Conservation (phyloP, 306 rosid species). For the Castanea sativa region DNA sequence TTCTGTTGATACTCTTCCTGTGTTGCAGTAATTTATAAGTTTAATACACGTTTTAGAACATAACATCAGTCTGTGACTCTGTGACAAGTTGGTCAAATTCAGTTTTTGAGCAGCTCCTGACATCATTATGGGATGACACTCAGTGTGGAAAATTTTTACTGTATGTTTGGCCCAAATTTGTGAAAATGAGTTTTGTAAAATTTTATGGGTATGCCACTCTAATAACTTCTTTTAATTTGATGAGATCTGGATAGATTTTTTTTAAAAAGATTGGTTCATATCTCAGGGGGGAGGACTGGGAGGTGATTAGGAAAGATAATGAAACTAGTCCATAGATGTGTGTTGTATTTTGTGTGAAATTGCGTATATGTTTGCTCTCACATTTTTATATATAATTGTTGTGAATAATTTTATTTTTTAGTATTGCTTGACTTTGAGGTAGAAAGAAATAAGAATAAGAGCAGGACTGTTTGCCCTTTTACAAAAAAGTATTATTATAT, state of each 20-base stretch:
- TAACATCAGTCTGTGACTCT: neutral
- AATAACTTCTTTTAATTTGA: conserved; percentile 1
- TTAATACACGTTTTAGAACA: neutral
- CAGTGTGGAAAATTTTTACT: conserved; percentile 9
- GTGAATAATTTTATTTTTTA: conserved; percentile 2
- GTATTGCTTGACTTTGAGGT: neutral
- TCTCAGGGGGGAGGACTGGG: neutral
- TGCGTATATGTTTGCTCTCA: neutral
- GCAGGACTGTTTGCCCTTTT: neutral
- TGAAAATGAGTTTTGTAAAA: conserved; percentile 1
- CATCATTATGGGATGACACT: conserved; percentile 9
- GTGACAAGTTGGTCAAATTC: conserved; percentile 1
- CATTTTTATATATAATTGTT: neutral
- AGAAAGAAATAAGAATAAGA: neutral
- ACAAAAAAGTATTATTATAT: neutral
- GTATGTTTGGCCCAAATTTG: conserved; percentile 10
- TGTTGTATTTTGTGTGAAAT: conserved; percentile 4
- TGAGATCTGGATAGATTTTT: neutral
- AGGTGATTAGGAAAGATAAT: conserved; percentile 17
- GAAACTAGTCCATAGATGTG: neutral
- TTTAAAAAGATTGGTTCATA: neutral
- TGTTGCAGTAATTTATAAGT: conserved; percentile 4
- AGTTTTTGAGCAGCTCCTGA: neutral
- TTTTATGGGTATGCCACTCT: conserved; percentile 9
- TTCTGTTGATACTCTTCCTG: neutral